A percentile compares a stretch with the other conserved stretches of the same genome.
These are phyloP conservation scores for Niveomyces coronatus DNA, from an alignment of 2,329 filamentous ascomycete genomes.

Conservation along the genomic window DNA sequence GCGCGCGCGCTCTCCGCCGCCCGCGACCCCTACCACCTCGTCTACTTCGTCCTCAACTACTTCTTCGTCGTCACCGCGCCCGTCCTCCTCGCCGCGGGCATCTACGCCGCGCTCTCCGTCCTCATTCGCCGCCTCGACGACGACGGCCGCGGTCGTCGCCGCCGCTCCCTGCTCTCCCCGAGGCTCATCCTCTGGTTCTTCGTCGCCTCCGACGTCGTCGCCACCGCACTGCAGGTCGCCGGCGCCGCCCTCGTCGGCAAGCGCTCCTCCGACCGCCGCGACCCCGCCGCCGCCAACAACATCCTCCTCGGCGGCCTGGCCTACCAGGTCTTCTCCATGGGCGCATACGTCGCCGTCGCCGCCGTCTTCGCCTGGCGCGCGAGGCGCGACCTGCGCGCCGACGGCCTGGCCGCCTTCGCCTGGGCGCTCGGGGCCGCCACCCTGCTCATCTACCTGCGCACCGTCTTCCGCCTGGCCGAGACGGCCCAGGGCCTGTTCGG, in stretches of 20 bases:
- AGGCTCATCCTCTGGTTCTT: conserved; percentile 42
- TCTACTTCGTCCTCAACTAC: conserved; percentile 48
- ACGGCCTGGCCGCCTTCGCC: conserved; percentile 28
- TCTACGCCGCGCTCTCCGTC: conserved; percentile 43
- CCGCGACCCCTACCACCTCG: conserved; percentile 40
- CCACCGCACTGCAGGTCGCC: conserved; percentile 41
- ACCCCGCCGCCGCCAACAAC: conserved; percentile 41
- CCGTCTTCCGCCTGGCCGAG: conserved; percentile 43
- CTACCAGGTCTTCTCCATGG: conserved; percentile 43
- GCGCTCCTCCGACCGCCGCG: conserved; percentile 35
- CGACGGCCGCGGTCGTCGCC: no score
- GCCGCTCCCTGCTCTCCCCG: conserved; percentile 34
- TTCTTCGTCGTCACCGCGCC: conserved; percentile 52
- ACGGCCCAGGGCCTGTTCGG: conserved; percentile 38
- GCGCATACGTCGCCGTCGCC: conserved; percentile 35
- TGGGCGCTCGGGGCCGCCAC: conserved; percentile 32
- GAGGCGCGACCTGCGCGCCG: conserved; percentile 17
- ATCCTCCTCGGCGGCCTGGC: conserved; percentile 45
- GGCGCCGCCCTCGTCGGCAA: conserved; percentile 45
- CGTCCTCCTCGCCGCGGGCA: conserved; percentile 45
- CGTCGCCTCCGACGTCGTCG: conserved; percentile 41
- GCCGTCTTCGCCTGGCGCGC: conserved; percentile 30
- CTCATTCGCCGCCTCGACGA: conserved; percentile 37
- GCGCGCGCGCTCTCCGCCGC: conserved; percentile 37
- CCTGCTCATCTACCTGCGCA: conserved; percentile 40